These are phyloP conservation scores for Benincasa hispida DNA, from an alignment of 306 rosid species.

Conservation along the genomic window DNA sequence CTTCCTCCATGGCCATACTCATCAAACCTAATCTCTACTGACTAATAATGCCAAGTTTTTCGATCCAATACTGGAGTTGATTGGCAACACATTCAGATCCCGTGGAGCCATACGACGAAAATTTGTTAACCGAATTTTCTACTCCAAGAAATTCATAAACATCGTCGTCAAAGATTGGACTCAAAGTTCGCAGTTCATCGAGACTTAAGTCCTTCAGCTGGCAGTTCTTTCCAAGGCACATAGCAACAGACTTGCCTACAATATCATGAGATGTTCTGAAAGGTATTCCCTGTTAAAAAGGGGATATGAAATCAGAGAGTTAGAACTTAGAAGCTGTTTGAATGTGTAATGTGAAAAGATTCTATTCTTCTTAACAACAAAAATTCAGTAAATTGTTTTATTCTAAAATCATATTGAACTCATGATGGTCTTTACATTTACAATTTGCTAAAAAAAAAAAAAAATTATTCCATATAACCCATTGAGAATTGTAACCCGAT, in stretches of 20 bases:
- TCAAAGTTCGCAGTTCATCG: slow-evolving; percentile 51
- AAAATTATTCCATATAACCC: too few relatives aligned
- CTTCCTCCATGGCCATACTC: background rate
- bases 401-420: too few relatives aligned
- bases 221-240: slow-evolving; percentile 52
- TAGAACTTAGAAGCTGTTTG: background rate
- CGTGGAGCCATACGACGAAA: slow-evolving; percentile 79
- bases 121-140: slow-evolving; percentile 64
- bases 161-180: slow-evolving; percentile 45
- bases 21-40: background rate
- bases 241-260: slow-evolving; percentile 73
- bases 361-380: background rate
- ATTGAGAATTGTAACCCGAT: too few relatives aligned
- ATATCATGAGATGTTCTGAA: slow-evolving; percentile 94
- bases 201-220: slow-evolving; percentile 57
- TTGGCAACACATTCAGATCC: slow-evolving; percentile 77
- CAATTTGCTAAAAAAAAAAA: too few relatives aligned
- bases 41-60: slow-evolving; percentile 35
- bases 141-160: slow-evolving; percentile 83
- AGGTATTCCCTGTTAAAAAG: slow-evolving; percentile 61
- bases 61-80: slow-evolving; percentile 58
- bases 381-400: background rate
- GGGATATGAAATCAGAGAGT: background rate
- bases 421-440: too few relatives aligned
- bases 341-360: background rate